Base-by-base conservation (phyloP, 768 basidiomycete species). In the Astraeus odoratus region DNA sequence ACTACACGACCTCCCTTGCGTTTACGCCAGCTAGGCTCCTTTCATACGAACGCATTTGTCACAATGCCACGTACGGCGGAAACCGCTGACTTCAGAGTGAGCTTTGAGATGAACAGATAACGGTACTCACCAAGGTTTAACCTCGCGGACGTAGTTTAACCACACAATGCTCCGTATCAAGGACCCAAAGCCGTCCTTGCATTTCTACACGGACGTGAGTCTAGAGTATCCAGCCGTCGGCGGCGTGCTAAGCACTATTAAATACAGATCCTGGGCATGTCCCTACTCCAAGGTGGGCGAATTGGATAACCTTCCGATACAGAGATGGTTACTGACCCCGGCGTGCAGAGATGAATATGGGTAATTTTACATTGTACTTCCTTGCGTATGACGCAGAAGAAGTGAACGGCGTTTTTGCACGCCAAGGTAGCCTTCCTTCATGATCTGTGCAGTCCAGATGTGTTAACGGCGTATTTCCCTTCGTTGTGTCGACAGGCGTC, bases 141-240 rank as follows among this genome's bases (percentile, higher is more conserved):
- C 44, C 12, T 29, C 7, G 41, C 29, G 7, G 18, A 20, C 26
- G 33, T 49, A 86, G 83, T 81, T 86, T 67, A 88, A 90, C 60
- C 88, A 92, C 64, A 87, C 85, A 16, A 91, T 90, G 90, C 63
- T 93, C 55, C 78, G 92, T 54, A 74, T 95, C 61, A 93, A 83
- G 70, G 90, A 95, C 60, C 84, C 91, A 7, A 80, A 90, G 53
- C 72, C 67, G 36, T 93, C 90, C 15, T 60, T 95, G 49, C 68
- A 73, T 18, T 97, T 92, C 66, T 95, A 95, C 68, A 73, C 75
- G 45, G 76, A 88, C 33, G 84, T 80, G 43, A 55, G 74, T 54
- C 34, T n/a, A 16, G 16, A 18, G 20, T 30, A 8, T 39, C 15
- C 18, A 24, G 16, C 26, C 35, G 12, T 33, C 30, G 8, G 25